Conservation (phyloP, 2,329 filamentous ascomycete species). For the Tolypocladium paradoxum region DNA sequence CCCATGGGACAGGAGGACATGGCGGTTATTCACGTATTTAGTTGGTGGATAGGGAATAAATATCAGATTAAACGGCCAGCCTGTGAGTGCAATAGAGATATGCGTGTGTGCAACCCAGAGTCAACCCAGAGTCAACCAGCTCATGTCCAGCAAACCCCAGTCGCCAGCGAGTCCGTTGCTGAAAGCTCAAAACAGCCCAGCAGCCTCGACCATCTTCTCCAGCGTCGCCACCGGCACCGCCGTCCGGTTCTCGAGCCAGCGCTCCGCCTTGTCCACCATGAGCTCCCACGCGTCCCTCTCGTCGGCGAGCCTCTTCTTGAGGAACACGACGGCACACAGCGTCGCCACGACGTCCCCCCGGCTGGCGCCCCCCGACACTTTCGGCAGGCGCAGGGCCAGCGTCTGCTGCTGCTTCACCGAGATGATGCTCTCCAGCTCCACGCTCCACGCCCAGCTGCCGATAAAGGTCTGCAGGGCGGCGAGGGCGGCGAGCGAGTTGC, state of each 20-base stretch:
- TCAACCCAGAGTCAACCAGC: neutral
- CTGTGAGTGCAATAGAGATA: no score
- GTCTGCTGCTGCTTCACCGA: constrained; percentile 7
- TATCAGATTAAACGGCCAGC: no score
- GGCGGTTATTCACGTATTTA: no score
- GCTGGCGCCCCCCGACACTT: neutral
- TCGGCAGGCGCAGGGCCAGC: constrained; percentile 1
- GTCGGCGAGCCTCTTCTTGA: constrained; percentile 32
- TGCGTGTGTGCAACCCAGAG: no score
- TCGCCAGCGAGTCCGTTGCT: neutral
- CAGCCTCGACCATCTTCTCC: constrained; percentile 6
- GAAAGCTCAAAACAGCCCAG: neutral
- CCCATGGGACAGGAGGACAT: no score
- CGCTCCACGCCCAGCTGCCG: constrained; percentile 20
- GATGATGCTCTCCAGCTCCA: constrained; percentile 15
- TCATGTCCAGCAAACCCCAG: neutral
- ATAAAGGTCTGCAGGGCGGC: constrained; percentile 38
- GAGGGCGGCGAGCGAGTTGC: constrained; percentile 16
- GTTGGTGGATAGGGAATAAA: no score
- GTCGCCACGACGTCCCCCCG: constrained; percentile 14
- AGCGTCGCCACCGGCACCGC: constrained; percentile 7
- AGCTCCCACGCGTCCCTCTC: constrained; percentile 52
- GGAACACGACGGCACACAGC: constrained; percentile 16
- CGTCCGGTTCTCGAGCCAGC: constrained; percentile 29
- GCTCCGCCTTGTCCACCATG: constrained; percentile 47